A percentile compares a stretch with the other conserved stretches of the same genome.
These are phyloP conservation scores for Microstroma glucosiphilum DNA, from an alignment of 1,284 basidiomycete genomes.

Conservation along the genomic window DNA sequence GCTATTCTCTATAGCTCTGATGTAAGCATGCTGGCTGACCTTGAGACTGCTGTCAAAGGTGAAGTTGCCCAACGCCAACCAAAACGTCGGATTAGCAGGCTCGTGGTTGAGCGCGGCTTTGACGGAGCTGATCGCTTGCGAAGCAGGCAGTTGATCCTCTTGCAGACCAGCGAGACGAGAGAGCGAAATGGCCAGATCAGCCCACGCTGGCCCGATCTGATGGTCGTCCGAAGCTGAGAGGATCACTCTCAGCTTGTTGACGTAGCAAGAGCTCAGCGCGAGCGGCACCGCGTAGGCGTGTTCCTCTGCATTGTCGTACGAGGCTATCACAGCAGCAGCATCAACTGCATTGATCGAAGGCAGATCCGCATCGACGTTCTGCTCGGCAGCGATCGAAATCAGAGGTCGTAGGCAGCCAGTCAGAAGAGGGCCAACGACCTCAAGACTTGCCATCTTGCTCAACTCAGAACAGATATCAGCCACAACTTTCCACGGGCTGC, in stretches of 20 bases:
- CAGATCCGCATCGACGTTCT: conserved; percentile 28
- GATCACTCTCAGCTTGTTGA: conserved; percentile 42
- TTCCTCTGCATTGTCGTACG: not conserved
- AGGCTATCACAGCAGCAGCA: not conserved
- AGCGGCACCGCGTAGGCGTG: no score
- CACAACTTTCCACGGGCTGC: conserved; percentile 71
- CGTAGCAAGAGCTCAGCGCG: conserved; percentile 21
- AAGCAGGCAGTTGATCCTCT: conserved; percentile 5
- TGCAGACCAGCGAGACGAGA: conserved; percentile 19
- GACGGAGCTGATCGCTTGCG: conserved; percentile 61
- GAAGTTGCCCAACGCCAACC: conserved; percentile 74
- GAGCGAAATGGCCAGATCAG: conserved; percentile 39
- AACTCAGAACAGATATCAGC: conserved; percentile 66
- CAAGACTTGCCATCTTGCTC: not conserved
- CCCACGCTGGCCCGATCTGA: conserved; percentile 39
- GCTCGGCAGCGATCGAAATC: conserved; percentile 11
- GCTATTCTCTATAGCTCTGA: conserved; percentile 79
- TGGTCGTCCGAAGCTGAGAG: conserved; percentile 33
- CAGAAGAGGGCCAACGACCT: no score
- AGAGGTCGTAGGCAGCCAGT: conserved; percentile 1
- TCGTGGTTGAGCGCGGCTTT: conserved; percentile 71
- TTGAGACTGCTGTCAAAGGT: conserved; percentile 65
- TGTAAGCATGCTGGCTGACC: conserved; percentile 82
- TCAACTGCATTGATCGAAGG: conserved; percentile 30
- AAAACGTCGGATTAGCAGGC: conserved; percentile 68